Base-by-base conservation (phyloP, 1,284 basidiomycete genomes). In the Trametes versicolor region DNA sequence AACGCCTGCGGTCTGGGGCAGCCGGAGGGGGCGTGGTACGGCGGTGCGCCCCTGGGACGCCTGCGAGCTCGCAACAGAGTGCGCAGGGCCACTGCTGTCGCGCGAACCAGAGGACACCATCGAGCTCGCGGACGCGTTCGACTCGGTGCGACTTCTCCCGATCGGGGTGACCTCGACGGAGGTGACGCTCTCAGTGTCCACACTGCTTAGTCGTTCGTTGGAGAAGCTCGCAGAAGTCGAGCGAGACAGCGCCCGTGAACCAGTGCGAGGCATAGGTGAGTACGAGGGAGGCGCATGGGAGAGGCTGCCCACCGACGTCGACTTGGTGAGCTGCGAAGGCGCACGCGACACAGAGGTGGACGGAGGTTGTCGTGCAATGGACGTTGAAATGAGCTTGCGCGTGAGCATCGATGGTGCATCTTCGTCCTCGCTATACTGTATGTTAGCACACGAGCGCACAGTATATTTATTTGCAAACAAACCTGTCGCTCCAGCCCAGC, bases 401-500 rank as follows among this genome's bases (percentile, higher is more conserved):
- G 91, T 92, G 21, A 93, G 83, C 8, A 87, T 82, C 0, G 90
- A 92, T 0, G 92, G 92, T 0, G 92, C 91, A 66, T 92, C 89
- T 79, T 94, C 92, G 74, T 94, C 92, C 79, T 94, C 91, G 66
- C 90, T 90, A 72, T 58, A 27, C 17, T 1, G 9, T 8, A 6
- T 2, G n/a, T 51, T 1, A 51, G 50, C 32, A 10, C 10, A n/a
- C 32, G 17, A 19, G 15, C 6, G 10, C 12, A 10, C 29, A 34
- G 1, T 34, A 15, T 3, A 17, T 17, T 17, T 25, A 32, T n/a
- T 51, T 13, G 37, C 13, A 45, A n/a, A 58, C 83, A 15, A 49
- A 90, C 90, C 89, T 91, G 73, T 94, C 92, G 73, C 90, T 92
- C 92, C 92, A 94, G 0, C 92, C 92, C 19, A 94, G 79, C 0